Evolutionary conservation across 2,329 filamentous ascomycete species (phyloP), one percentile per base, ranked within the genome.

Genomic region (Colletotrichum sublineola): DNA sequence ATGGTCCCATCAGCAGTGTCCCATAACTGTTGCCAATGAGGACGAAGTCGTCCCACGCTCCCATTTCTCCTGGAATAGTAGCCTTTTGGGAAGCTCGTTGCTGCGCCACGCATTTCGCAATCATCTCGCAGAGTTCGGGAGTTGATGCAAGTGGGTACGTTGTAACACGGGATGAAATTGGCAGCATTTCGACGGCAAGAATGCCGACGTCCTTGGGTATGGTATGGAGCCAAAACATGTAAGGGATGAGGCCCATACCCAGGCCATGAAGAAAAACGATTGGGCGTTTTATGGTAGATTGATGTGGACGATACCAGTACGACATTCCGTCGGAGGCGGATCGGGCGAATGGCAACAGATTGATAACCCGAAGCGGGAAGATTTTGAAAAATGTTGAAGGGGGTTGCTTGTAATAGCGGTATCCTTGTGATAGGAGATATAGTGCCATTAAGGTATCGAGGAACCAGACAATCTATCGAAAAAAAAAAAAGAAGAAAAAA

Each of bases 221-320:
- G 46, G 69, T 80, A 75, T 44, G 62, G 84, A 63, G 80, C 79
- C 14, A 92, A 78, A 75, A 90, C 89, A 36, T 83, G 74, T 92
- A 90, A 0, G 89, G 86, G 74, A 88, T 86, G 3, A 92, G 75
- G 2, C 78, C 78, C 40, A 80, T 57, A 79, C 89, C 89, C 67
- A 92, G 91, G 40, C 90, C 90, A 74, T 92, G 90, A 38, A 92
- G 85, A 77, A 90, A 92, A 7, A 92, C 79, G 18, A 92, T 78
- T 0, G 90, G 90, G 3, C 88, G 82, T 53, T 84, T 83, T 0
- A 83, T 87, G 68, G 84, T 86, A 2, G 90, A 90, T 0, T 85
- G 90, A 74, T 92, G 90, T 12, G 86, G 86, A 36, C 86, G 85
- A 75, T 89, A 83, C 88, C 89, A 92, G 80, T 92, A 92, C 48